Base-by-base conservation (phyloP, 2,329 filamentous ascomycete genomes). In the Colletotrichum noveboracense region DNA sequence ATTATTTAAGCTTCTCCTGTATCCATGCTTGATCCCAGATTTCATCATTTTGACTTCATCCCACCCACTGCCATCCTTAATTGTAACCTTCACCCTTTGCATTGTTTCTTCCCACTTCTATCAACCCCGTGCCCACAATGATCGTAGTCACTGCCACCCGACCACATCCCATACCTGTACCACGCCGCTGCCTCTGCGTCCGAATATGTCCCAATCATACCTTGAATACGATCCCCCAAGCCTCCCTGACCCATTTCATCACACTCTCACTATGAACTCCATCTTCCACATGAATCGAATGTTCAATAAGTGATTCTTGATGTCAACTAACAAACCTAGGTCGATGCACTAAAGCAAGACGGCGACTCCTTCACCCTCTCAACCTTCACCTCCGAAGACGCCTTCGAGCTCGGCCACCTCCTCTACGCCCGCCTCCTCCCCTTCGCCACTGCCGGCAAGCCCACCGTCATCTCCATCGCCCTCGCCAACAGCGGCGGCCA, bases 381-480 rank as follows among this genome's bases (percentile, higher is more conserved):
- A 13, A 83, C 89, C 77, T 95, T 95, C 84, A 94, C 92, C 3
- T 86, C 88, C 70, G 85, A 89, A 28, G 92, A 93, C 79, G 93
- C 93, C 66, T 93, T 91, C 87, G 87, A 89, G 38, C 89, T 95
- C 6, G 93, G 93, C 74, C 89, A 89, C 77, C 89, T 92, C 24
- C 88, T 95, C 30, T 90, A 93, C 79, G 89, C 88, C 52, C 89
- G 92, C n/a, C 89, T 94, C 9, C 85, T 90, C 34, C 86, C 89
- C 7, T 87, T 91, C 72, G 80, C 88, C 9, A 43, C 79, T 10
- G 69, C 76, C 16, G 79, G 81, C 9, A 65, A 65, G 61, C 88
- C 92, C 1, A 88, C 89, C 26, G 85, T 94, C 38, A 90, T 95
- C 80, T 91, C 91, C 80, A 94, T 95, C 83, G 86, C 89, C 36